Conservation (phyloP, 768 basidiomycete genomes). For the Cantharellus cinnabarinus region DNA sequence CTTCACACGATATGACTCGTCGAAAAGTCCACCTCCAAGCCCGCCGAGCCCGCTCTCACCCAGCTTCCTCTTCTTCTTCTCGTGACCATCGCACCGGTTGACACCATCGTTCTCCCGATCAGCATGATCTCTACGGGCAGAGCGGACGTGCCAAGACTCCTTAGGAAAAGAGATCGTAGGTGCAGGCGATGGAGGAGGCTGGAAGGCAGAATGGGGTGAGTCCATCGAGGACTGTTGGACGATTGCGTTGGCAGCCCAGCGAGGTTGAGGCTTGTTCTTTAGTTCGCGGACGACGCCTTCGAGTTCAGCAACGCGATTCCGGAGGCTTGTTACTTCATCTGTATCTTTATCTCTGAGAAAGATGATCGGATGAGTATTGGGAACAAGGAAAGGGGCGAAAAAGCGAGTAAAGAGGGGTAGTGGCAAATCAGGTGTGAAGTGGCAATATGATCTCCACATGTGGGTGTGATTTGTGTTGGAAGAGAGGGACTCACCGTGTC, state of each 20-base stretch:
- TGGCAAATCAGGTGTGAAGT: background rate
- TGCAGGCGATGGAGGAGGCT: background rate
- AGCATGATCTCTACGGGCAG: background rate
- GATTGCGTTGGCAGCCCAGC: background rate
- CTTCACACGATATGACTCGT: no score
- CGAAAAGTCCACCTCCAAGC: no score
- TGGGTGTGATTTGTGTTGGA: background rate
- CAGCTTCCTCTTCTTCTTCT: background rate
- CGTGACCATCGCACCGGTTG: background rate
- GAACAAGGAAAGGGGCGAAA: background rate
- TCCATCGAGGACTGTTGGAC: background rate
- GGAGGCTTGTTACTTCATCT: slow-evolving; percentile 71
- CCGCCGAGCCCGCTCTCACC: background rate
- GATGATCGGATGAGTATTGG: background rate
- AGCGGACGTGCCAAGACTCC: background rate
- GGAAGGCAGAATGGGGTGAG: background rate
- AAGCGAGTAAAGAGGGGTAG: background rate
- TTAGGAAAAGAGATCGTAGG: background rate
- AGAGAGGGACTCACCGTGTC: background rate
- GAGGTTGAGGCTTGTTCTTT: slow-evolving; percentile 2
- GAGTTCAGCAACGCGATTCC: slow-evolving; percentile 78
- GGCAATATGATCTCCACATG: background rate
- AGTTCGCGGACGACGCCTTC: slow-evolving; percentile 82
- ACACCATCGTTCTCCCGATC: background rate
- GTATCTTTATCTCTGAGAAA: slow-evolving; percentile 17